phyloP scores from a whole-genome alignment of 225 moss, liverwort and hornwort species.

The Takakia lepidozioides region DNA sequence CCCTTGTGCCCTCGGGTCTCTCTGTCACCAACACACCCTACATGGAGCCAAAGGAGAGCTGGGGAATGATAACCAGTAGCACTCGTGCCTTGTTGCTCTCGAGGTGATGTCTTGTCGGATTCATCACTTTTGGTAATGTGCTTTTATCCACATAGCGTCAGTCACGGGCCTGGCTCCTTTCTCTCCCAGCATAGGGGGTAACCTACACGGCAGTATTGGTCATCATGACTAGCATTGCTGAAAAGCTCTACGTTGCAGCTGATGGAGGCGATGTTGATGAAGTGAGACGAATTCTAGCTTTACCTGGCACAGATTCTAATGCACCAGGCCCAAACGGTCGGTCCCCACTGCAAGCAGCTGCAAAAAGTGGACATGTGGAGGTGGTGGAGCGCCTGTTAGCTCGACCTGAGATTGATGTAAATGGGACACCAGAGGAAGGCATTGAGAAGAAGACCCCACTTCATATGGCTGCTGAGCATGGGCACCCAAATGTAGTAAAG shows the following conservation, averaged over 20 bases:
- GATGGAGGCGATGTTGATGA: neutral
- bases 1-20: no score
- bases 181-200: no score
- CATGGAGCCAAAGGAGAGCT: no score
- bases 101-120: no score
- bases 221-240: no score
- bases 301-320: slow-evolving; percentile 4
- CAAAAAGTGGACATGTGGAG: slow-evolving; percentile 6
- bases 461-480: slow-evolving; percentile 9
- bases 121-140: no score
- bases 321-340: neutral
- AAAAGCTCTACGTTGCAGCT: slow-evolving; percentile 8
- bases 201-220: no score
- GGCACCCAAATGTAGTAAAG: slow-evolving; percentile 3
- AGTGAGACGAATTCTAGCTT: neutral
- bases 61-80: no score
- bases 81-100: no score
- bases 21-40: no score
- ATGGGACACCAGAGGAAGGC: slow-evolving; percentile 4
- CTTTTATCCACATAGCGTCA: no score
- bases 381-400: slow-evolving; percentile 7
- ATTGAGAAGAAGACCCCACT: slow-evolving; percentile 9
- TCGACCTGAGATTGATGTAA: slow-evolving; percentile 6
- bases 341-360: slow-evolving; percentile 3
- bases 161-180: no score